A percentile compares a stretch with the other conserved stretches of the same genome.
Conservation (phyloP, 2,329 filamentous ascomycete genomes). For the Calonectria multiphialidica region DNA sequence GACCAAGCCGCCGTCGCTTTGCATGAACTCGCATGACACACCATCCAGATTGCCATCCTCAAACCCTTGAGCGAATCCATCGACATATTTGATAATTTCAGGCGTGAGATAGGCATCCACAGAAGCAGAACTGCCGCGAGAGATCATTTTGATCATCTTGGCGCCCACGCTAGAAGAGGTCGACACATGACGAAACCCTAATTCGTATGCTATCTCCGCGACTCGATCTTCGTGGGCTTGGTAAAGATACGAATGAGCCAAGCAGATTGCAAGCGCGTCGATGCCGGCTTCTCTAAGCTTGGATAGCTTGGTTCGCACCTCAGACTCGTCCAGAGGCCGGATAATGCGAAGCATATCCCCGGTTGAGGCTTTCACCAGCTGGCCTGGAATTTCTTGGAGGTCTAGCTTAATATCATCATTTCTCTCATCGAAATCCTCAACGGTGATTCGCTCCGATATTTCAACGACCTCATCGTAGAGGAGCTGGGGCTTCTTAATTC, state of each 20-base stretch:
- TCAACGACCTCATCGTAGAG: conserved; percentile 78
- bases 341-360: conserved; percentile 77
- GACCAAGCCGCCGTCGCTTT: conserved; percentile 40
- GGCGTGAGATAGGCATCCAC: conserved; percentile 58
- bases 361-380: conserved; percentile 75
- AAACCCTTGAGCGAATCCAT: conserved; percentile 40
- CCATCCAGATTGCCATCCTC: conserved; percentile 30
- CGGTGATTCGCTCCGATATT: conserved; percentile 77
- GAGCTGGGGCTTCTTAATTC: conserved; percentile 75
- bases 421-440: conserved; percentile 80
- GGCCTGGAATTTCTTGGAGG: conserved; percentile 53
- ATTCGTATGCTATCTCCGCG: conserved; percentile 49
- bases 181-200: conserved; percentile 54
- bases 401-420: conserved; percentile 63
- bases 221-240: conserved; percentile 66
- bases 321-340: conserved; percentile 64
- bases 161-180: conserved; percentile 49
- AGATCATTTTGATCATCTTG: conserved; percentile 57
- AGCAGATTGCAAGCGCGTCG: conserved; percentile 63
- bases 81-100: conserved; percentile 50
- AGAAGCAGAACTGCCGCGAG: conserved; percentile 53
- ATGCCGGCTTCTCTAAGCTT: conserved; percentile 72
- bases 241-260: conserved; percentile 76
- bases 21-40: conserved; percentile 32
- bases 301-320: conserved; percentile 67